A percentile compares a stretch with the other conserved stretches of the same genome.
phyloP scores from a whole-genome alignment of 208 protist species.

The Kentomonas sorsogonicus region DNA sequence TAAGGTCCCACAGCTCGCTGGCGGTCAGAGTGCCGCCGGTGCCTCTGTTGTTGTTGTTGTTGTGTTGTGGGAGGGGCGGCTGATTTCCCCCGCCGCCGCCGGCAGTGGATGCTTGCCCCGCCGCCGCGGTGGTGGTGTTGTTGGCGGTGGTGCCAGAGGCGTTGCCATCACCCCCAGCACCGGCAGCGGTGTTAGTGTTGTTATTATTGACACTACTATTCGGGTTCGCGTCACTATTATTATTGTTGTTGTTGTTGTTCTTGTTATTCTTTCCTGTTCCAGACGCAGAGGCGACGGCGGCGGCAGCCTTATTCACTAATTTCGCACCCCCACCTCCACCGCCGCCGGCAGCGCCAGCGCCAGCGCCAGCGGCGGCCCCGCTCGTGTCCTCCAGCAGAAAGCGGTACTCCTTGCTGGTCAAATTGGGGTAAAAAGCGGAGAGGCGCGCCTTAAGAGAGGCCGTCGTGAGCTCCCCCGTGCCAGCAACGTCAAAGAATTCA shows the following conservation, averaged over 20 bases:
- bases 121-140: not conserved
- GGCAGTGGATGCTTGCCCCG: not conserved
- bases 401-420: conserved; percentile 90
- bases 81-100: not conserved
- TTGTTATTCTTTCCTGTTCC: too few relatives aligned
- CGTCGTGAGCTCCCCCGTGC: conserved; percentile 73
- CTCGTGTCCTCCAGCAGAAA: conserved; percentile 85
- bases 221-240: too few relatives aligned
- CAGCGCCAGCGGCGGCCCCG: not conserved
- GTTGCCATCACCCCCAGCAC: too few relatives aligned
- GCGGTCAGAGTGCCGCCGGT: conserved; percentile 15
- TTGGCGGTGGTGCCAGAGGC: too few relatives aligned
- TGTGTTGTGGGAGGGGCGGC: not conserved
- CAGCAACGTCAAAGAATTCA: conserved; percentile 87
- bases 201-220: too few relatives aligned
- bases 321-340: too few relatives aligned
- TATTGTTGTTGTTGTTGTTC: too few relatives aligned
- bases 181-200: too few relatives aligned
- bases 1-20: conserved; percentile 82
- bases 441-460: conserved; percentile 84
- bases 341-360: not conserved
- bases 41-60: not conserved
- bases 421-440: conserved; percentile 88
- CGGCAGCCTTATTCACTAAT: not conserved
- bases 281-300: not conserved